Evolutionary conservation across 371 early-diverging fungal species (phyloP), one percentile per base, ranked within the genome.

Genomic region (Dichotomocladium elegans): DNA sequence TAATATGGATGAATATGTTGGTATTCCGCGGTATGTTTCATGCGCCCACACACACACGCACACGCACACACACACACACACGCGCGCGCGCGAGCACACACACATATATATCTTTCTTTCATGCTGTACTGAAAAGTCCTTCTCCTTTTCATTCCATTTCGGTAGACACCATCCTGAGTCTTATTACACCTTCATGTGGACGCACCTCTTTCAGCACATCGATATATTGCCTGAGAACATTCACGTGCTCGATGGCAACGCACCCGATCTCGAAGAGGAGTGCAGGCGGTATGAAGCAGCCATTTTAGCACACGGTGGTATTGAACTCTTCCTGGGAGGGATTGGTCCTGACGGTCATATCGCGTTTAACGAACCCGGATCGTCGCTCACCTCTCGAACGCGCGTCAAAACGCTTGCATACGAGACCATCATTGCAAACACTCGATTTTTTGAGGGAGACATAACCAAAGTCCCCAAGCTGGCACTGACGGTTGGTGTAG

Each of bases 311-410:
- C 79, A 82, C 24, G 93, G 93, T 42, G 93, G 93, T 14, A 89
- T 93, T 41, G 93, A 91, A 67, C 74, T 90, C 34, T 91, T 90
- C 64, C 61, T 90, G 44, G 85, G 90, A 31, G 91, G 85, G 15
- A 90, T 92, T 47, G 93, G 93, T 6, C 92, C 93, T 3, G 93
- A 93, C 62, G 93, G 93, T 26, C 93, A 93, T 62, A 91, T 93
- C 63, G 93, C 93, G 6, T 93, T 93, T 59, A 93, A 93, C 57
- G 93, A 93, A 58, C 93, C 93, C 7, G 93, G 93, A 14, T 89
- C 90, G n/a, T 90, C 90, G 11, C 74, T 93, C 29, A 85, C 84
- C 44, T 90, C 90, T 2, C 80, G 89, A n/a, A 92, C 93, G 2
- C 79, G 93, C 27, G 90, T 90, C 68, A 93, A 93, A 75, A 93